A percentile compares a stretch with the other conserved stretches of the same genome.
Evolutionary conservation across 805 yeast species (phyloP).

Genomic region (Pachysolen tannophilus): DNA sequence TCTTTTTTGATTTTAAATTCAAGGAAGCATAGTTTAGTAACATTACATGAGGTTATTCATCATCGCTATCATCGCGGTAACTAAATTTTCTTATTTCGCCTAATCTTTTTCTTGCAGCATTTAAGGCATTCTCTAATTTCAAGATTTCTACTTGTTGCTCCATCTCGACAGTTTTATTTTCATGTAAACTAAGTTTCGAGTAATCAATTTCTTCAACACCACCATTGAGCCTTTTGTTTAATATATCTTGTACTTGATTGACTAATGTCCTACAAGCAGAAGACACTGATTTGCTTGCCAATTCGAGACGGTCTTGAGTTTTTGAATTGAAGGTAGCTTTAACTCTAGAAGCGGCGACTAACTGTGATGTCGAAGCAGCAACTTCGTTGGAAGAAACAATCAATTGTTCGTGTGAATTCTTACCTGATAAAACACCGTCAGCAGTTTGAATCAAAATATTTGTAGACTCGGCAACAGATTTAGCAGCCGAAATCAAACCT

Average conservation of each 20-base stretch:
- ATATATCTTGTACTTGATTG: constrained; percentile 54
- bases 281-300: constrained; percentile 60
- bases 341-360: constrained; percentile 86
- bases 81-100: constrained; percentile 81
- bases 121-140: constrained; percentile 68
- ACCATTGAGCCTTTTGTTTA: constrained; percentile 27
- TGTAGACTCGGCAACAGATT: constrained; percentile 79
- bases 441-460: constrained; percentile 78
- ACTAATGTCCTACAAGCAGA: constrained; percentile 73
- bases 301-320: constrained; percentile 67
- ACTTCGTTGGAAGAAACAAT: constrained; percentile 90
- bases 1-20: no score
- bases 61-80: constrained; percentile 60
- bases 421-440: constrained; percentile 63
- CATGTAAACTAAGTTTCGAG: constrained; percentile 61
- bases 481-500: constrained; percentile 84
- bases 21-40: no score
- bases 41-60: constrained; percentile 24
- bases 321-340: constrained; percentile 72
- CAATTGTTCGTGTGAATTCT: constrained; percentile 70
- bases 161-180: constrained; percentile 81
- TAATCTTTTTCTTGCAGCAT: constrained; percentile 66
- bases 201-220: constrained; percentile 46
- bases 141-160: constrained; percentile 88
- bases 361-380: constrained; percentile 86